A percentile compares a stretch with the other conserved stretches of the same genome.
Evolutionary conservation across 805 yeast species (phyloP).

Genomic region (Cyberlindnera lachancei): DNA sequence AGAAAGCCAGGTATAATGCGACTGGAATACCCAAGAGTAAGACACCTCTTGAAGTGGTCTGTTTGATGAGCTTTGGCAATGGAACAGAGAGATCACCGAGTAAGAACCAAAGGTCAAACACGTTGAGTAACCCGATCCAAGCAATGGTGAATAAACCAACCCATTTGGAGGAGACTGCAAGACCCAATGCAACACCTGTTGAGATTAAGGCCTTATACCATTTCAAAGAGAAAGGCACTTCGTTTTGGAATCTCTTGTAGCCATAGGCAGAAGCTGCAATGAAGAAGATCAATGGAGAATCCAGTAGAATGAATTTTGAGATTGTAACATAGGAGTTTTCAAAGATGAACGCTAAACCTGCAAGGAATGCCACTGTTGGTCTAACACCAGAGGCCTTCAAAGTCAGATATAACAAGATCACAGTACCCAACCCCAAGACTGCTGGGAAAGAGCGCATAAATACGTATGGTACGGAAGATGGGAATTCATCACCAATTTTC

Average conservation of each 20-base stretch:
- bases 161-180: constrained; percentile 74
- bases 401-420: constrained; percentile 57
- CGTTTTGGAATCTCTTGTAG: constrained; percentile 58
- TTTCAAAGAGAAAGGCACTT: constrained; percentile 46
- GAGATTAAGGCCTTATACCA: constrained; percentile 57
- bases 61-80: constrained; percentile 34
- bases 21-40: constrained; percentile 53
- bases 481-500: constrained; percentile 57
- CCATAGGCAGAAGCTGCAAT: constrained; percentile 65
- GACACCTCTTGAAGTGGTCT: constrained; percentile 43
- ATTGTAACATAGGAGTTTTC: constrained; percentile 68
- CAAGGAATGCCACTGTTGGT: constrained; percentile 51
- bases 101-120: constrained; percentile 60
- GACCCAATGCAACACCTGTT: constrained; percentile 65
- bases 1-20: constrained; percentile 47
- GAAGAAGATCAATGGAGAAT: constrained; percentile 70
- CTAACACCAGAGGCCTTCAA: constrained; percentile 67
- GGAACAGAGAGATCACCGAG: constrained; percentile 61
- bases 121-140: constrained; percentile 63
- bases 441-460: constrained; percentile 70
- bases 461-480: constrained; percentile 51
- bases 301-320: constrained; percentile 67
- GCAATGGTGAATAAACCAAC: constrained; percentile 76
- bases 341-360: constrained; percentile 46
- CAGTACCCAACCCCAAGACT: constrained; percentile 58